Conservation (phyloP, 2,329 filamentous ascomycete genomes). For the Paecilomyces fulvus region DNA sequence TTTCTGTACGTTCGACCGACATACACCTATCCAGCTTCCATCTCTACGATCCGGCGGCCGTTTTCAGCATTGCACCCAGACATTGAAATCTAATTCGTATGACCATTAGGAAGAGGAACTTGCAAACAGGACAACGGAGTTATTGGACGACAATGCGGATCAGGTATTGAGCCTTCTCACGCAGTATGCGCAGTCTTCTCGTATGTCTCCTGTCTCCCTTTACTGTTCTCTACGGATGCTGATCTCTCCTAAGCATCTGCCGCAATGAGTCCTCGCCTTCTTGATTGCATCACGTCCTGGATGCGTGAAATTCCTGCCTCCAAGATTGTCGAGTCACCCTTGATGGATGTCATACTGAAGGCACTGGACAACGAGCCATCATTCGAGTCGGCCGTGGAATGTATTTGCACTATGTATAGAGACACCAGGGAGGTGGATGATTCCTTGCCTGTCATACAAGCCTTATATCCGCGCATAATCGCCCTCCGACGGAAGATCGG, state of each 20-base stretch:
- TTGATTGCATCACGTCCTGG: conserved; percentile 97
- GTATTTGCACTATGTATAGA: conserved; percentile 80
- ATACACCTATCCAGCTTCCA: conserved; percentile 37
- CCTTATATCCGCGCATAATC: conserved; percentile 73
- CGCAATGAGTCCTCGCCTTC: conserved; percentile 76
- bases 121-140: conserved; percentile 70
- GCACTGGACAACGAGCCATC: conserved; percentile 68
- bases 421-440: conserved; percentile 94
- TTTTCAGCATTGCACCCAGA: conserved; percentile 12
- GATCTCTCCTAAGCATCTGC: conserved; percentile 52
- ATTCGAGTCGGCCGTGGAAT: conserved; percentile 83
- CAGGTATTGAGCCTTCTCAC: conserved; percentile 81
- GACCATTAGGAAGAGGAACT: conserved; percentile 85
- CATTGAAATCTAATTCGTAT: conserved; percentile 41
- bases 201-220: conserved; percentile 40
- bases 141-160: conserved; percentile 82
- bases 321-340: conserved; percentile 74
- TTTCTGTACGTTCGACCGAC: conserved; percentile 80
- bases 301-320: conserved; percentile 81
- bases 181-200: conserved; percentile 84
- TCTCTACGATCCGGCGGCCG: conserved; percentile 24
- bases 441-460: conserved; percentile 69
- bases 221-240: neutral
- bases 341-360: conserved; percentile 72
- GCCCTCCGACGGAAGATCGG: conserved; percentile 67